Conservation (phyloP, 140 eudicot species). For the Cichorium intybus region DNA sequence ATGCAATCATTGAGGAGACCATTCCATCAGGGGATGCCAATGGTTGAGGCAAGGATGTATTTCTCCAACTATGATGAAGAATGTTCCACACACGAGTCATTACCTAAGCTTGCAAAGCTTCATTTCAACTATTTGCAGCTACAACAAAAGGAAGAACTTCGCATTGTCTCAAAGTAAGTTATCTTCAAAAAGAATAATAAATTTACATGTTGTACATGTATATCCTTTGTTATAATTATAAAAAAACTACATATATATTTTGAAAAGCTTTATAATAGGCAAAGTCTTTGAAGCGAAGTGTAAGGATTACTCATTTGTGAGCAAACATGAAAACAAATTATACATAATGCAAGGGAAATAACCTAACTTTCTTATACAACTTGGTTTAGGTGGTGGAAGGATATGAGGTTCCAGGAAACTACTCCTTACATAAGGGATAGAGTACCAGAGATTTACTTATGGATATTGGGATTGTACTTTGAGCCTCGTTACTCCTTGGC, state of each 20-base stretch:
- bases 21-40: conserved; percentile 39
- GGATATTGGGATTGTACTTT: conserved; percentile 27
- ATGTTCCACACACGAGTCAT: conserved; percentile 17
- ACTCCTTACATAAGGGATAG: conserved; percentile 31
- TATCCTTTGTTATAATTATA: too few relatives aligned
- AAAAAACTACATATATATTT: not conserved
- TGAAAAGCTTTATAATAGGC: not conserved
- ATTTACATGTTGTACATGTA: too few relatives aligned
- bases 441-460: conserved; percentile 24
- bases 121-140: conserved; percentile 37
- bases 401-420: conserved; percentile 22
- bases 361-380: not conserved
- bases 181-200: not conserved
- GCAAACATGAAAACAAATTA: too few relatives aligned
- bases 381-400: conserved; percentile 32
- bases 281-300: not conserved
- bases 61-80: conserved; percentile 33
- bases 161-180: conserved; percentile 29
- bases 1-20: conserved; percentile 33
- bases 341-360: too few relatives aligned
- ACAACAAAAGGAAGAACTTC: conserved; percentile 37
- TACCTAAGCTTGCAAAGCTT: conserved; percentile 39
- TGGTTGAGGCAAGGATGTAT: conserved; percentile 41
- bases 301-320: too few relatives aligned
- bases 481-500: conserved; percentile 34